These are phyloP conservation scores for Lophiostoma macrostomum DNA, from an alignment of 495 filamentous ascomycete species.

Conservation along the genomic window DNA sequence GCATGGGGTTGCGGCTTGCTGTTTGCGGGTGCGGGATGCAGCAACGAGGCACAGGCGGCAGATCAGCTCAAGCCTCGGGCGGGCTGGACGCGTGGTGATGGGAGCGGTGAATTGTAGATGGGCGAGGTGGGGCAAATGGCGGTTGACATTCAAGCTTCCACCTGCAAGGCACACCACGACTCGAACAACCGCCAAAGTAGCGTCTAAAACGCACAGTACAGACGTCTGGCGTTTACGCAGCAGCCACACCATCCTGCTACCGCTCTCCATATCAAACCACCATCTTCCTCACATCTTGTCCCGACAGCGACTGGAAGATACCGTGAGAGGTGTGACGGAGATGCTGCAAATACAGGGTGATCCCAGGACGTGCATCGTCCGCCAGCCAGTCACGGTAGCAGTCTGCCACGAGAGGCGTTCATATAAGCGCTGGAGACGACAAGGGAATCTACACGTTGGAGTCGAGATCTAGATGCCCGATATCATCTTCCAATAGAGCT, in stretches of 20 bases:
- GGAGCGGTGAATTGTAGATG: not conserved
- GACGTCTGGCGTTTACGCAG: not conserved
- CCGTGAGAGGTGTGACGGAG: too few relatives aligned
- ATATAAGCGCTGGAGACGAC: conserved; percentile 23
- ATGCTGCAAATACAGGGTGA: conserved; percentile 4
- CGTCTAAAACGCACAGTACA: conserved; percentile 1
- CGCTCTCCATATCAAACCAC: conserved; percentile 14
- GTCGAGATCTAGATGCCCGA: too few relatives aligned
- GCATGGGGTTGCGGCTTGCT: conserved; percentile 14
- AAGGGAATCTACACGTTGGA: conserved; percentile 11
- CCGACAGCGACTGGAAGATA: too few relatives aligned
- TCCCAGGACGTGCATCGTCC: conserved; percentile 1
- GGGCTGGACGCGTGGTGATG: too few relatives aligned
- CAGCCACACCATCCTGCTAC: not conserved
- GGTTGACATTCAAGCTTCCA: not conserved
- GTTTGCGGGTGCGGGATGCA: not conserved
- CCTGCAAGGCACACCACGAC: conserved; percentile 25
- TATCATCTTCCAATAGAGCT: too few relatives aligned
- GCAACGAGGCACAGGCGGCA: not conserved
- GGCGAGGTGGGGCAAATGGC: conserved; percentile 14
- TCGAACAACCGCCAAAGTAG: not conserved
- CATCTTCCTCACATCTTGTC: conserved; percentile 9
- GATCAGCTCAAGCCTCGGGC: too few relatives aligned
- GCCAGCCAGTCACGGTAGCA: conserved; percentile 14
- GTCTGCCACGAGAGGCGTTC: conserved; percentile 3